These are phyloP conservation scores for Lecanicillium sp. DNA, from an alignment of 2,329 filamentous ascomycete species.

Conservation along the genomic window DNA sequence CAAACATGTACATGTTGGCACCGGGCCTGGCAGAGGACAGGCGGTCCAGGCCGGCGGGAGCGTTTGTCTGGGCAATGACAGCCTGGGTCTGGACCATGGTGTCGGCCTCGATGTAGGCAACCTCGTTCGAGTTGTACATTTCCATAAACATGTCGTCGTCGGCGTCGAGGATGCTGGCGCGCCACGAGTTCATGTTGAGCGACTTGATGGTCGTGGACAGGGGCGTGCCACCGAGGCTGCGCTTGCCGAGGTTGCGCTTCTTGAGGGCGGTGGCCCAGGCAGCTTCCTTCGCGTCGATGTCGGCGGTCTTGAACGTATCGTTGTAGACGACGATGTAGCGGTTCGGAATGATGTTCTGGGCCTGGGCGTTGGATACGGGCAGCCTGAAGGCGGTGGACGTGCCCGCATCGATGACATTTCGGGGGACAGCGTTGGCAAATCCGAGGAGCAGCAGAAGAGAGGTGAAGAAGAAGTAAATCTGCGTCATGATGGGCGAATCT, in stretches of 20 bases:
- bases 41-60: constrained; percentile 47
- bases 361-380: constrained; percentile 45
- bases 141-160: constrained; percentile 44
- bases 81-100: constrained; percentile 38
- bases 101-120: constrained; percentile 50
- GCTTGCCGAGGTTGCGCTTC: constrained; percentile 52
- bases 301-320: constrained; percentile 40
- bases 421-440: constrained; percentile 24
- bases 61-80: constrained; percentile 45
- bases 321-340: constrained; percentile 63
- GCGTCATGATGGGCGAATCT: constrained; percentile 11
- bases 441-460: constrained; percentile 8
- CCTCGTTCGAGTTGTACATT: constrained; percentile 43
- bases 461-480: not conserved
- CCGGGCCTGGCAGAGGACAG: constrained; percentile 40
- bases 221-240: constrained; percentile 39
- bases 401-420: constrained; percentile 14
- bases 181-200: constrained; percentile 45
- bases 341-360: constrained; percentile 45
- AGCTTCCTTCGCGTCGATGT: constrained; percentile 44
- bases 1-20: constrained; percentile 37
- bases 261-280: constrained; percentile 43
- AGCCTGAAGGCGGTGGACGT: constrained; percentile 29
- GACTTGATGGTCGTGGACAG: constrained; percentile 42
- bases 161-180: constrained; percentile 47